Evolutionary conservation across 2,329 filamentous ascomycete species (phyloP).

Genomic region (Colletotrichum liriopes): DNA sequence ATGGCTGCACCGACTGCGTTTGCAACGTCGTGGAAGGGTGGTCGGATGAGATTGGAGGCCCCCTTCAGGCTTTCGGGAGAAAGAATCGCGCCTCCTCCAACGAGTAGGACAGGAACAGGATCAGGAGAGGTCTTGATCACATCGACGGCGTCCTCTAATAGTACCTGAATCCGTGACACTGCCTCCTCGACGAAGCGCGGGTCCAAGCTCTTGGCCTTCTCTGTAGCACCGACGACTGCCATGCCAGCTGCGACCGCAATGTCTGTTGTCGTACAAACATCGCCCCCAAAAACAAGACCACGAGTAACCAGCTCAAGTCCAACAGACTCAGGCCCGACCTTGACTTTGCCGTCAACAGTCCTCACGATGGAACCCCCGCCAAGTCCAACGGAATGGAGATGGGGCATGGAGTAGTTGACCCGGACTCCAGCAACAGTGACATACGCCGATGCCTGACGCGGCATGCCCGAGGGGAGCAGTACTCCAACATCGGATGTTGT

Average conservation of each 20-base stretch:
- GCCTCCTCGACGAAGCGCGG: slow-evolving; percentile 48
- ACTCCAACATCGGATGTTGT: slow-evolving; percentile 69
- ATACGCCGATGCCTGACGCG: slow-evolving; percentile 74
- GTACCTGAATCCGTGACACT: slow-evolving; percentile 39
- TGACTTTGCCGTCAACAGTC: slow-evolving; percentile 49
- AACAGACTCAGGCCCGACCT: slow-evolving; percentile 67
- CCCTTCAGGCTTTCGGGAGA: slow-evolving; percentile 69
- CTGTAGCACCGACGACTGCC: slow-evolving; percentile 60
- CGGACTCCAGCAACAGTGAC: slow-evolving; percentile 74
- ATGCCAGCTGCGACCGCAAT: slow-evolving; percentile 62
- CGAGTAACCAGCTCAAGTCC: slow-evolving; percentile 63
- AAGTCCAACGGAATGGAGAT: slow-evolving; percentile 42
- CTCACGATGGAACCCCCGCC: slow-evolving; percentile 61
- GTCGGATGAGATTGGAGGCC: slow-evolving; percentile 70
- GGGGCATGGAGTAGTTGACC: slow-evolving; percentile 68
- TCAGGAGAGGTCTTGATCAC: slow-evolving; percentile 49
- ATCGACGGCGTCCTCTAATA: slow-evolving; percentile 47
- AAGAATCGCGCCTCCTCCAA: slow-evolving; percentile 75
- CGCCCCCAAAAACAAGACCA: slow-evolving; percentile 63
- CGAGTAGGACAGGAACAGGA: slow-evolving; percentile 61
- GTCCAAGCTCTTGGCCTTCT: slow-evolving; percentile 46
- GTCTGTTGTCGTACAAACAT: slow-evolving; percentile 65
- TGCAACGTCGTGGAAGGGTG: slow-evolving; percentile 71
- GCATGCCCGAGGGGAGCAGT: slow-evolving; percentile 72
- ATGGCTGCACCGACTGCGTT: slow-evolving; percentile 78